A percentile compares a stretch with the other conserved stretches of the same genome.
Evolutionary conservation across 768 basidiomycete species (phyloP).

Genomic region (Trametes villosa): DNA sequence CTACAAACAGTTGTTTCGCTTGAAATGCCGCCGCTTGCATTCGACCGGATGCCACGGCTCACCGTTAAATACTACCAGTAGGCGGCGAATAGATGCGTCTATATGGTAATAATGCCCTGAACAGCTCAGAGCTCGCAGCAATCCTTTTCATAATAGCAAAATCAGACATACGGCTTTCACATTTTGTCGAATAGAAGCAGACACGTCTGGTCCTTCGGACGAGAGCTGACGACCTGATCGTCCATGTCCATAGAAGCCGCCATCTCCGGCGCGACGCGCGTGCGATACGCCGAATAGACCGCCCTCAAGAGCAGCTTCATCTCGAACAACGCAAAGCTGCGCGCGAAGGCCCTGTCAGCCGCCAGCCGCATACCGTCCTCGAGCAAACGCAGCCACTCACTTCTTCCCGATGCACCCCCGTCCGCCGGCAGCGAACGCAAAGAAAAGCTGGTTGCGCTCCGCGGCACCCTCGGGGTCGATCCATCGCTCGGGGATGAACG

Average conservation of each 20-base stretch:
- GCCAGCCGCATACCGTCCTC: neutral
- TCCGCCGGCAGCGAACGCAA: constrained; percentile 45
- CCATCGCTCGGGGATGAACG: constrained; percentile 90
- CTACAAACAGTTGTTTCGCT: too few relatives aligned
- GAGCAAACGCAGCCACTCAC: constrained; percentile 7
- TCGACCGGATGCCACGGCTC: too few relatives aligned
- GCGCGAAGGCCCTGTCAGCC: neutral
- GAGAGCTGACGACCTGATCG: constrained; percentile 26
- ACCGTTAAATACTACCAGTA: too few relatives aligned
- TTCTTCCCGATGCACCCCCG: constrained; percentile 29
- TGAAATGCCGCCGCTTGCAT: too few relatives aligned
- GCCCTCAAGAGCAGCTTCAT: constrained; percentile 30
- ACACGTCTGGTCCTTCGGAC: constrained; percentile 27
- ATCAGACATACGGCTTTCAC: too few relatives aligned
- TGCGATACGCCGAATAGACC: constrained; percentile 24
- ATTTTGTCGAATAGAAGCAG: constrained; percentile 28
- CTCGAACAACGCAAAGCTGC: constrained; percentile 28
- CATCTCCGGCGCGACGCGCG: constrained; percentile 26
- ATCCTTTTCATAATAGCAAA: too few relatives aligned
- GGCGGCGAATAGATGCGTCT: too few relatives aligned
- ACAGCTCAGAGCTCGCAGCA: too few relatives aligned
- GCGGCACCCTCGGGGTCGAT: constrained; percentile 73
- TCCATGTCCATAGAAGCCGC: constrained; percentile 26
- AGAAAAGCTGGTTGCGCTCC: constrained; percentile 94
- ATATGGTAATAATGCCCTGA: too few relatives aligned